Conservation (phyloP, 768 basidiomycete genomes). For the Russula foetens region DNA sequence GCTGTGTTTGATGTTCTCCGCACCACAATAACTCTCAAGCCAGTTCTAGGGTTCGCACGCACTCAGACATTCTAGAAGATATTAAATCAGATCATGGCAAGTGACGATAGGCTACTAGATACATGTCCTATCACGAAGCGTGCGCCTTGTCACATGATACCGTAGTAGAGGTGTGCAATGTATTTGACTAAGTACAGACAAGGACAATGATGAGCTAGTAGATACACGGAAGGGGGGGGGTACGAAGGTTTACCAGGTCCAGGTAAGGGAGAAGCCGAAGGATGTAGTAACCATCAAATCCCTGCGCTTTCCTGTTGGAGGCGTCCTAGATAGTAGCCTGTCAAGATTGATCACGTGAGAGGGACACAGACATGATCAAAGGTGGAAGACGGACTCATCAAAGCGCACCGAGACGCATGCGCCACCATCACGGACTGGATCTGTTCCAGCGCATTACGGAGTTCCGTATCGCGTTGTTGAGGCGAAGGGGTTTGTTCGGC, state of each 20-base stretch:
- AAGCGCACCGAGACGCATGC: conserved; percentile 1
- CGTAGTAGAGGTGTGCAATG: too few relatives aligned
- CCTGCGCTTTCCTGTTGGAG: conserved; percentile 17
- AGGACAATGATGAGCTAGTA: too few relatives aligned
- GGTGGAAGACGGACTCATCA: conserved; percentile 12
- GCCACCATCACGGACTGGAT: conserved; percentile 11
- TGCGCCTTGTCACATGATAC: too few relatives aligned
- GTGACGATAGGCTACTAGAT: not conserved
- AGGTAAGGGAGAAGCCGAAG: not conserved
- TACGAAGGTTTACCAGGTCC: not conserved
- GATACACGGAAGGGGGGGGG: not conserved
- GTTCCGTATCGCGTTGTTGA: conserved; percentile 9
- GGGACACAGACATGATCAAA: not conserved
- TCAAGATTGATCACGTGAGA: not conserved
- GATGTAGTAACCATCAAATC: conserved; percentile 1
- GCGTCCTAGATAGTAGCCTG: conserved; percentile 13
- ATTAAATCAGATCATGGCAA: too few relatives aligned
- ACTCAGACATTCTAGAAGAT: too few relatives aligned
- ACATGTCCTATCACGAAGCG: not conserved
- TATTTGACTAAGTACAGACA: too few relatives aligned
- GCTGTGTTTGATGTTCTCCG: too few relatives aligned
- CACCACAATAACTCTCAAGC: too few relatives aligned
- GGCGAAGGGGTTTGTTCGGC: conserved; percentile 1
- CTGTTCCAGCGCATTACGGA: conserved; percentile 13
- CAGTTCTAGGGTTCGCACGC: too few relatives aligned